Evolutionary conservation across 768 basidiomycete genomes (phyloP), one percentile per base, ranked within the genome.

Genomic region (Podaxis carcinomalis): DNA sequence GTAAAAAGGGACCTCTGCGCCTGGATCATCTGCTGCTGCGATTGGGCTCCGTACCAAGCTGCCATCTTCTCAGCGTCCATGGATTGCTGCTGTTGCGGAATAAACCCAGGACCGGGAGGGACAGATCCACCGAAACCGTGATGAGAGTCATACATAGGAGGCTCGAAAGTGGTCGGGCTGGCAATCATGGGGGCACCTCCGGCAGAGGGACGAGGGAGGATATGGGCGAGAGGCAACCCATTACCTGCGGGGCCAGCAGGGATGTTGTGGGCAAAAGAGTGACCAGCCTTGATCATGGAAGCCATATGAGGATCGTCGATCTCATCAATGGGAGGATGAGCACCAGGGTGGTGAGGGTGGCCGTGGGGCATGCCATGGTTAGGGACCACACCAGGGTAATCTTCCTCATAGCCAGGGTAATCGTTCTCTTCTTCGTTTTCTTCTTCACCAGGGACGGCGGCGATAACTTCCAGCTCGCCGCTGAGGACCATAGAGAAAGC

Each of bases 391-490:
- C 28, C 35, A 9, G 59, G 51, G 44, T 53, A 60, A 16, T 60
- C 59, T 16, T 60, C 59, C 13, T 60, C 59, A 36, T 53, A 47
- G 19, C 59, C 59, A 35, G 42, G 21, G 25, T 53, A 60, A 28
- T 78, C 77, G 59, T 75, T 76, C 32, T 66, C 65, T 25, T 67
- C 66, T 35, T 81, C 78, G 39, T 78, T 78, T 7, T 69, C 79
- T 23, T 83, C 85, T 40, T 82, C 75, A 28, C 76, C 80, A 3
- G 77, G 68, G 51, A 82, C 75, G 3, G 75, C 75, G 28, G 74
- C 73, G 55, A 89, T 75, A 53, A 90, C 79, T 67, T 92, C 90
- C 62, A 90, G 77, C 69, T 92, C 89, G 50, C 86, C 89, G 40
- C 74, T 77, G 14, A 90, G 77, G 47, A 91, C 80, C 82, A 89